Evolutionary conservation across 108 stramenopile species (phyloP), one percentile per base, ranked within the genome.

Genomic region (Skeletonema costatum): DNA sequence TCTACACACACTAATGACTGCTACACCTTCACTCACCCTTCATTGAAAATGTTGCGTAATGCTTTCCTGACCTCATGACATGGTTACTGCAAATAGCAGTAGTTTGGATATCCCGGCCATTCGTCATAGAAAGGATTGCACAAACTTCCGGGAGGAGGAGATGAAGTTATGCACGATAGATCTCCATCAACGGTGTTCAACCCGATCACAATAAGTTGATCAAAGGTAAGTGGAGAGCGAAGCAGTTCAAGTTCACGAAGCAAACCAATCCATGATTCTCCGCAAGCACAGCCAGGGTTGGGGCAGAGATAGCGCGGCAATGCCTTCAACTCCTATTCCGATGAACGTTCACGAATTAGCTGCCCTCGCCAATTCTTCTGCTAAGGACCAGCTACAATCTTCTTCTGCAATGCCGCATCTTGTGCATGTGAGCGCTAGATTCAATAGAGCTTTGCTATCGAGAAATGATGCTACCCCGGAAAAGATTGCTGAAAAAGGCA

Each of bases 11-110:
- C 38, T 39, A 39, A 39, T 39, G 8, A 39, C 38, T 39, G 6
- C 8, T 9, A 39, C 7, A 39, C 8, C 38, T 39, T 39, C 6
- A 39, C 38, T 39, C 38, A 39, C 38, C 38, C 9, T 32, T 62
- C 32, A 62, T 62, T 14, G 61, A 19, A 32, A 62, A 62, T 16
- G 17, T 62, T 32, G 61, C 61, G 30, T 62, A 62, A 21, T 62
- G 61, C 61, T 62, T 62, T 25, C 61, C 61, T 30, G 61, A 16
- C 25, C 61, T 62, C 61, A 62, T 62, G 61, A 38, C 36, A 19
- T 38, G 32, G 61, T 62, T 32, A 19, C 36, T 62, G 17, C 53
- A 56, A 56, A 62, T 32, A 14, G 61, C 61, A 16, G 61, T 62
- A 8, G n/a, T 16, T 16, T 19, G 16, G 14, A 25, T 62, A 62